Conservation (phyloP, 1,284 basidiomycete species). For the Melampsora larici-populina region DNA sequence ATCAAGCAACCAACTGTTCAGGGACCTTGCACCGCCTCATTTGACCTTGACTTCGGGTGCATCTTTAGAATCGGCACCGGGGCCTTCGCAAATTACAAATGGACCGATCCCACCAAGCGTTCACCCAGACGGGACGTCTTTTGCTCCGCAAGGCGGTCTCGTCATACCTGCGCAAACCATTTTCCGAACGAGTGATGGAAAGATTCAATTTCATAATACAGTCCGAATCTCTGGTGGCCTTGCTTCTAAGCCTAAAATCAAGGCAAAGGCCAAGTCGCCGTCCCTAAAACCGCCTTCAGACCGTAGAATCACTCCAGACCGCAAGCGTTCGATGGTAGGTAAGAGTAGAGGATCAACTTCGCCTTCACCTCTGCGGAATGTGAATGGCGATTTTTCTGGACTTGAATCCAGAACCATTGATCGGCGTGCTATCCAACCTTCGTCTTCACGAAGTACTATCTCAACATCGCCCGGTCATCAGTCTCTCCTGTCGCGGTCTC, state of each 20-base stretch:
- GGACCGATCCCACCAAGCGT: not conserved
- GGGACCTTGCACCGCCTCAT: not conserved
- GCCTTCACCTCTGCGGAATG: not conserved
- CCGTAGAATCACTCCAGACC: not conserved
- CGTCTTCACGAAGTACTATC: conserved; percentile 5
- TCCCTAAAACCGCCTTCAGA: not conserved
- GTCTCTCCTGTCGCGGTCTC: conserved; percentile 7
- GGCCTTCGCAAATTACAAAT: not conserved
- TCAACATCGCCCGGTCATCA: conserved; percentile 10
- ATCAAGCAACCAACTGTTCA: not conserved
- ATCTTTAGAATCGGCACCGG: not conserved
- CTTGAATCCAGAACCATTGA: not conserved
- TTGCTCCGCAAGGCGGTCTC: not conserved
- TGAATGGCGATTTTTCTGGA: not conserved
- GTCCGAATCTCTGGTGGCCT: conserved; percentile 38
- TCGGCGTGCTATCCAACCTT: not conserved
- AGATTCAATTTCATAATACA: conserved; percentile 39
- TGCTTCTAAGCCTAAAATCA: conserved; percentile 20
- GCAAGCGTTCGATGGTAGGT: not conserved
- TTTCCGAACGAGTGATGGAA: not conserved
- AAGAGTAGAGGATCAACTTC: not conserved
- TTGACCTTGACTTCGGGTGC: not conserved
- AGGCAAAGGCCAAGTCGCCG: not conserved
- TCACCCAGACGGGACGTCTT: not conserved
- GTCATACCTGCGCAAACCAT: not conserved